Conservation (phyloP, 148 eudicot genomes). For the Arctostaphylos glauca region DNA sequence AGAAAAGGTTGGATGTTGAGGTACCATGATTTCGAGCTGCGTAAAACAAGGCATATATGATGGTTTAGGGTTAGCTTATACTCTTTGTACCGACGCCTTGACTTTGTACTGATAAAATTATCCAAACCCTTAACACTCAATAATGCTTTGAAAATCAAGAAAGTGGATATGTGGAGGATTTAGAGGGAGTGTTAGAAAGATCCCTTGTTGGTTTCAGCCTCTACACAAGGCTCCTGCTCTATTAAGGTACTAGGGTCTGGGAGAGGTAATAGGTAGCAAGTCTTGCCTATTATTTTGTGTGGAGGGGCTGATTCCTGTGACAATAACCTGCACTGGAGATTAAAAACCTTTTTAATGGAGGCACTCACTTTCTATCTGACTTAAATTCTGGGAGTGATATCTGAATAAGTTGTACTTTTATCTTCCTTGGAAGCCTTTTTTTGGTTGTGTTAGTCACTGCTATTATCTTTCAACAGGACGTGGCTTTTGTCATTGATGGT, state of each 20-base stretch:
- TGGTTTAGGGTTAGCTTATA: neutral
- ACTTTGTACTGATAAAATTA: neutral
- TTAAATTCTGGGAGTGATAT: neutral
- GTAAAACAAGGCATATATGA: neutral
- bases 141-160: neutral
- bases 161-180: neutral
- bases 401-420: neutral
- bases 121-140: no score
- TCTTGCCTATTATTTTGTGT: neutral
- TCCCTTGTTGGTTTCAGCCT: neutral
- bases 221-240: neutral
- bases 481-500: constrained; percentile 96
- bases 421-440: neutral
- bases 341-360: neutral
- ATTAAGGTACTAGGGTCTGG: neutral
- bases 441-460: neutral
- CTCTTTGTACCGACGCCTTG: neutral
- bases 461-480: constrained; percentile 53
- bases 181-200: neutral
- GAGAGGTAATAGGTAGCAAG: constrained; percentile 1
- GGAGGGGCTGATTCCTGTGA: neutral
- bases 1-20: neutral
- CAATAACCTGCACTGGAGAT: no score
- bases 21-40: neutral
- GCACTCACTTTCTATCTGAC: constrained; percentile 3